Evolutionary conservation across 2,329 filamentous ascomycete genomes (phyloP), one percentile per base, ranked within the genome.

Genomic region (Talaromyces sp.): DNA sequence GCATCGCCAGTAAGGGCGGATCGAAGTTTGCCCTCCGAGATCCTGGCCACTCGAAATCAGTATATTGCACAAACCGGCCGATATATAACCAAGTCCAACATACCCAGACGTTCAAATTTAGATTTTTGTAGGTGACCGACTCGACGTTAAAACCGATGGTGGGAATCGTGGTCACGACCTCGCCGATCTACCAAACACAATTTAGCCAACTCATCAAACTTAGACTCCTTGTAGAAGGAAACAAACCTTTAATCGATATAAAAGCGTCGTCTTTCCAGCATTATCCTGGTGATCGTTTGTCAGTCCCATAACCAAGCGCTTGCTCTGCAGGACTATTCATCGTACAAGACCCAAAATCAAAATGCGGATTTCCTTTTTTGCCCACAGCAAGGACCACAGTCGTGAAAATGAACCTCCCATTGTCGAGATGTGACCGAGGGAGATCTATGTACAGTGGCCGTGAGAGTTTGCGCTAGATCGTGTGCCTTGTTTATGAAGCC

Each of bases 71-170:
- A 9, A 19, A 14, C 17, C 21, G n/a, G 26, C 4, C 11, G 21
- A 17, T 59, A 35, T 53, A 43, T 4, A 38, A 38, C 35, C 35
- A n/a, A 12, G 35, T 7, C 35, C 51, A 60, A 72, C 87, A 60
- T 88, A 91, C 89, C 94, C 94, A 99, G 71, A 99, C 94, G 73
- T 97, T 97, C 76, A 99, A 96, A 77, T 97, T 96, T 64, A 99
- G 84, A 75, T 97, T 97, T 77, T 93, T 93, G 83, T 99, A 99
- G 69, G 92, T 94, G 65, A 99, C 94, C 24, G 92, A 96, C 79
- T 99, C 94, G 69, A 99, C 94, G 76, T 99, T 99, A 83, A 99
- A 99, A 63, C 94, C 94, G 75, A 99, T 97, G 58, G 94, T 99
- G 21, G 94, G 94, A 83, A 97, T 97, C 70, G 94, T 99, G 63